Conservation (phyloP, 2,329 filamentous ascomycete species). For the Ophiostoma piceae region DNA sequence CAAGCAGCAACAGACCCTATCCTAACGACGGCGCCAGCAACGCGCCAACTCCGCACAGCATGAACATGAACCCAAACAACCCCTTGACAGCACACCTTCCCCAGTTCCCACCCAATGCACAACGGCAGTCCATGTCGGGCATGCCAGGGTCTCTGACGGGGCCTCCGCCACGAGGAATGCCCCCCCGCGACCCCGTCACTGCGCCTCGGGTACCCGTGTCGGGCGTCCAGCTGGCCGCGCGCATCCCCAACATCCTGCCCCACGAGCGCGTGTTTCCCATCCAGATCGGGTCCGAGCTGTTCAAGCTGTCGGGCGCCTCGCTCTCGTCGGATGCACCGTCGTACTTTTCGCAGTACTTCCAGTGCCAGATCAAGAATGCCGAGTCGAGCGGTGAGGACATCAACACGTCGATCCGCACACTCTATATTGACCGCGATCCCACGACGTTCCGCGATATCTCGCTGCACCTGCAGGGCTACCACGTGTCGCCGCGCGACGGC, state of each 20-base stretch:
- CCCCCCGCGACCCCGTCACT: background rate
- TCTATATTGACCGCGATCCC: slow-evolving; percentile 94
- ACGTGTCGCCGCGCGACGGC: slow-evolving; percentile 74
- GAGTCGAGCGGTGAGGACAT: slow-evolving; percentile 51
- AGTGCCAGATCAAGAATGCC: slow-evolving; percentile 67
- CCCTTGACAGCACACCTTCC: slow-evolving; percentile 11
- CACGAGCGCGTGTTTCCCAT: slow-evolving; percentile 70
- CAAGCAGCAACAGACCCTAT: background rate
- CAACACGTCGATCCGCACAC: slow-evolving; percentile 57
- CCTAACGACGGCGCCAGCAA: background rate
- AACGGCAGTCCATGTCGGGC: background rate
- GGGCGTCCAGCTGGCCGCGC: slow-evolving; percentile 1
- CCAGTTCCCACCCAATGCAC: background rate
- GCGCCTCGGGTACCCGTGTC: background rate
- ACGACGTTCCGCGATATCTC: slow-evolving; percentile 84
- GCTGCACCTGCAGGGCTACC: slow-evolving; percentile 86
- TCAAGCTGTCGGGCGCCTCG: slow-evolving; percentile 67
- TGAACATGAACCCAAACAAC: background rate
- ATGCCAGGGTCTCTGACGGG: background rate
- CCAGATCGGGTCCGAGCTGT: slow-evolving; percentile 66
- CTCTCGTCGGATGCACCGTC: slow-evolving; percentile 79
- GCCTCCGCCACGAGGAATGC: background rate
- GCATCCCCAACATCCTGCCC: slow-evolving; percentile 55
- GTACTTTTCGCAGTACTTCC: slow-evolving; percentile 93
- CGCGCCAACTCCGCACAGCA: background rate